Conservation (phyloP, 2,329 filamentous ascomycete genomes). For the Penicillium sp. region DNA sequence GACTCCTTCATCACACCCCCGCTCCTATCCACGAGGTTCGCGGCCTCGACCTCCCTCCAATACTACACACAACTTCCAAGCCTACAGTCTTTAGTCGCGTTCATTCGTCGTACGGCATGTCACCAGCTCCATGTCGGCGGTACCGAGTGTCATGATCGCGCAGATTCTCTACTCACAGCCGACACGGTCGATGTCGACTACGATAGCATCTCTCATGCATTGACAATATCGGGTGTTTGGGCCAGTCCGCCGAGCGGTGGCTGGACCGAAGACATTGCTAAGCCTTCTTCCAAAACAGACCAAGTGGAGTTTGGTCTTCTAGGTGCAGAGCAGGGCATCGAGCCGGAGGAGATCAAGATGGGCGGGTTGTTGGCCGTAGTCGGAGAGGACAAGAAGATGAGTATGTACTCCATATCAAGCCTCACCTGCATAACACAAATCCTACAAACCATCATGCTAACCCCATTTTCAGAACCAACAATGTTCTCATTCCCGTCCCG, state of each 20-base stretch:
- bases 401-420: conserved; percentile 40
- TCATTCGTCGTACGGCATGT: conserved; percentile 58
- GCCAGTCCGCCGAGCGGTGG: conserved; percentile 34
- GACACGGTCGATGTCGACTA: conserved; percentile 76
- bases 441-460: conserved; percentile 3
- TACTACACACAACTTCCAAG: conserved; percentile 68
- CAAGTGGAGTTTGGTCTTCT: conserved; percentile 82
- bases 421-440: background rate
- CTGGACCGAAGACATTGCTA: conserved; percentile 52
- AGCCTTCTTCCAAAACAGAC: conserved; percentile 36
- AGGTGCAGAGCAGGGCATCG: conserved; percentile 58
- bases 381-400: conserved; percentile 69
- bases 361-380: conserved; percentile 78
- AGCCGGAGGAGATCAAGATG: conserved; percentile 74
- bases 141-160: conserved; percentile 52
- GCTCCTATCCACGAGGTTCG: conserved; percentile 59
- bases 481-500: conserved; percentile 83
- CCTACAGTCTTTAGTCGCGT: conserved; percentile 57
- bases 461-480: conserved; percentile 58
- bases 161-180: conserved; percentile 54
- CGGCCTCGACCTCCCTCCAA: conserved; percentile 65
- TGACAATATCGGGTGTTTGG: conserved; percentile 69
- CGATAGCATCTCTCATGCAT: conserved; percentile 65
- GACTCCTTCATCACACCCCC: conserved; percentile 65
- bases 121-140: conserved; percentile 35